Evolutionary conservation across 257 asterid genomes (phyloP), one percentile per base, ranked within the genome.

Genomic region (Ehretia macrophylla): DNA sequence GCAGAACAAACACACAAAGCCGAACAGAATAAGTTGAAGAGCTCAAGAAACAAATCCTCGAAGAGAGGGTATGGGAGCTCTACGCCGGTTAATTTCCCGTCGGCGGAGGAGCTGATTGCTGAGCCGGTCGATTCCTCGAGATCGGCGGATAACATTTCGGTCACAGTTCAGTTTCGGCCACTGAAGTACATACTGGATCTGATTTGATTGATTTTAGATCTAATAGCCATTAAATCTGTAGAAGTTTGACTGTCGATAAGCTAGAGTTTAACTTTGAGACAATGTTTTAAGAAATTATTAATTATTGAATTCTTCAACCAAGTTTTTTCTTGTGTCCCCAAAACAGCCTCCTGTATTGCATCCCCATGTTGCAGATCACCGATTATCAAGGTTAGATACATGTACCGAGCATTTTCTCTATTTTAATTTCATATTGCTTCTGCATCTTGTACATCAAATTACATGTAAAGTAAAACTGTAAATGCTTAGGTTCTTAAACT

Each of bases 81-180:
- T 72, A 72, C 93, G 54, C 95, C 86, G 47, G 89, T 72, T 66
- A 77, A 82, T 64, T 84, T 74, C 70, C 87, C 90, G 19, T 61
- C 81, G 32, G 72, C 69, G 66, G 97, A 89, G 37, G 97, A 83
- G 70, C 70, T 86, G 61, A 58, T 71, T 55, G 78, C 68, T 10
- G 98, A 88, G 67, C 88, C 80, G 8, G 67, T 69, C 17, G 95
- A 81, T 68, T 56, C 75, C 14, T 68, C 99, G 64, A 65, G 87
- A 86, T 81, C 96, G 76, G 94, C 79, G 69, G 99, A 93, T 58
- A 86, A 95, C 68, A 89, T 93, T 68, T 85, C 97, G 8, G 99
- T 89, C 45, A 93, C 99, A 13, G 85, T 93, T 80, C 72, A 97
- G 32, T 93, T 93, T 79, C 86, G 99, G 57, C 99, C 97, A 13